phyloP scores from a whole-genome alignment of 202 grass and related monocot species.

The Miscanthus sacchariflorus region DNA sequence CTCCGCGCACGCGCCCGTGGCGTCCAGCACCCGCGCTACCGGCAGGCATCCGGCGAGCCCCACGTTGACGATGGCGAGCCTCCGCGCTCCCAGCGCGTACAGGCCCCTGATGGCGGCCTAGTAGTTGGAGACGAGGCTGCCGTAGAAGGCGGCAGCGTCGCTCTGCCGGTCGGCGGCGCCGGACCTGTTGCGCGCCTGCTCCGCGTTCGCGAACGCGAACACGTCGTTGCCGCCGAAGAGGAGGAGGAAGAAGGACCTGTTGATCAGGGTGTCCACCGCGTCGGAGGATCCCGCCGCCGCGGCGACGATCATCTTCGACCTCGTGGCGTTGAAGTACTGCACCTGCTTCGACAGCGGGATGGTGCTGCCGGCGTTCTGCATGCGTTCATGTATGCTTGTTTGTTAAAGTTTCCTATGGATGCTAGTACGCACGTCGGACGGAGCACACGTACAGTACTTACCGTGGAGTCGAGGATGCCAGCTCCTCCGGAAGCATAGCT shows the following conservation, averaged over 20 bases:
- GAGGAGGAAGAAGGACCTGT: conserved; percentile 52
- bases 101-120: background rate
- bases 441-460: background rate
- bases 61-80: conserved; percentile 31
- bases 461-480: conserved; percentile 30
- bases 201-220: conserved; percentile 10
- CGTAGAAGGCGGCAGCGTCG: background rate
- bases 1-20: conserved; percentile 20
- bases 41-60: conserved; percentile 40
- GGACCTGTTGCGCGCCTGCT: background rate
- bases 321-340: conserved; percentile 30
- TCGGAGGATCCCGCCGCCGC: background rate
- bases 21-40: too few species aligned
- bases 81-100: conserved; percentile 34
- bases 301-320: background rate
- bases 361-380: background rate
- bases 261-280: background rate
- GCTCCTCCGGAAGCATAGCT: conserved; percentile 13
- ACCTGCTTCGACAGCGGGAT: conserved; percentile 50
- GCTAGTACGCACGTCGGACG: too few species aligned
- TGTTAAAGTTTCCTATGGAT: background rate
- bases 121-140: conserved; percentile 36
- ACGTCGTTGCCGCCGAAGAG: conserved; percentile 49
- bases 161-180: background rate
- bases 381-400: background rate